Evolutionary conservation across 2,329 filamentous ascomycete genomes (phyloP), one percentile per base, ranked within the genome.

Genomic region (Stagonosporopsis tanaceti): DNA sequence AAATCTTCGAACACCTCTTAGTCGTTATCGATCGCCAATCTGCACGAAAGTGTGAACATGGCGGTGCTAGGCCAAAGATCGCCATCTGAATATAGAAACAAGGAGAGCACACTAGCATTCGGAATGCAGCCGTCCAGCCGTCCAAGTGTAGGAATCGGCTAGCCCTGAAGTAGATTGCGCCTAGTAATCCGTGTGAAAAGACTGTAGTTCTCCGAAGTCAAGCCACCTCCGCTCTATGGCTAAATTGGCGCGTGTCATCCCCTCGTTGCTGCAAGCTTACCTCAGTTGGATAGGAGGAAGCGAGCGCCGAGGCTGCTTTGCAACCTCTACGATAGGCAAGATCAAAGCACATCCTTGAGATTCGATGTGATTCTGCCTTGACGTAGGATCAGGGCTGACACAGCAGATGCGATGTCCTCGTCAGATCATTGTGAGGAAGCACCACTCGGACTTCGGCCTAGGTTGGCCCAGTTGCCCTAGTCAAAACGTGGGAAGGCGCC

Each of bases 391-490:
- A 30, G 15, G 45, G 45, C 45, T 34, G 39, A 45, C 27, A n/a
- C 37, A 38, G 45, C 5, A 55, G 15, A 20, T 28, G 39, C 24
- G 15, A 17, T 20, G 35, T 32, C 35, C 20, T 40, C 28, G 37
- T 37, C 30, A 39, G 30, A 35, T 37, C n/a, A 17, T 15, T 27
- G 25, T 27, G 4, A 27, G 6, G 42, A 37, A 47, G 37, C 27
- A 24, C 8, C 40, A 47, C 40, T 35, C 53, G 41, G 37, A 47
- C 37, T 44, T 52, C 42, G 38, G 47, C 37, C 37, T 34, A n/a
- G 14, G 30, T 57, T 52, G 54, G 44, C 38, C 40, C 17, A 12
- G 20, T 8, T 27, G 20, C 17, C 34, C 54, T 57, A 57, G 48
- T 30, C 54, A 24, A 48, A 15, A 52, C 11, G 14, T 32, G 38